phyloP scores from a whole-genome alignment of 2,329 filamentous ascomycete genomes.

The Escovopsis sp. region DNA sequence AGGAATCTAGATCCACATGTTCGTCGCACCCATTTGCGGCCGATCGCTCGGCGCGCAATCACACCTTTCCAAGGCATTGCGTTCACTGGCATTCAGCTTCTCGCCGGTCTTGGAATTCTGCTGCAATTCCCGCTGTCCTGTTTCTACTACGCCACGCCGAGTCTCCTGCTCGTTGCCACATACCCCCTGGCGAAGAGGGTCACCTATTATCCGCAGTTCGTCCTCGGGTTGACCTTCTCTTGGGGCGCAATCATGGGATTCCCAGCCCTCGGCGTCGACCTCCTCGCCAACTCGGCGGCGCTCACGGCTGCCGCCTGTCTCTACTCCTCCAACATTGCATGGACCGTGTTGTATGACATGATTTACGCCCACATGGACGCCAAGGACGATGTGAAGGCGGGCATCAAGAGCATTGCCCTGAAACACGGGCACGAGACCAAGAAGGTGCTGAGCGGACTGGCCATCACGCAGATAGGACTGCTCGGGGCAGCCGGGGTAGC shows the following conservation, averaged over 20 bases:
- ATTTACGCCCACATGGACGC: conserved; percentile 91
- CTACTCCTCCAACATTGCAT: conserved; percentile 67
- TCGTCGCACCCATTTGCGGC: conserved; percentile 58
- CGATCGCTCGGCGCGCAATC: conserved; percentile 67
- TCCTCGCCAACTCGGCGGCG: conserved; percentile 49
- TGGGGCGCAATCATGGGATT: conserved; percentile 86
- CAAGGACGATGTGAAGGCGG: conserved; percentile 69
- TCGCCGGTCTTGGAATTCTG: conserved; percentile 58
- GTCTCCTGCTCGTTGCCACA: conserved; percentile 53
- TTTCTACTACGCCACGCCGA: conserved; percentile 65
- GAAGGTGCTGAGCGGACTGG: conserved; percentile 55
- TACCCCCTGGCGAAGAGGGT: conserved; percentile 79
- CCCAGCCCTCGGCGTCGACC: conserved; percentile 63
- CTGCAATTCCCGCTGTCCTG: conserved; percentile 62
- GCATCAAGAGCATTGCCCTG: conserved; percentile 78
- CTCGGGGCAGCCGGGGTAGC: conserved; percentile 55
- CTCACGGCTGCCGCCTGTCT: conserved; percentile 52
- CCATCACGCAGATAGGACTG: conserved; percentile 52
- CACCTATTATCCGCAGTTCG: conserved; percentile 75
- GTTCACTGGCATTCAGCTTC: conserved; percentile 61
- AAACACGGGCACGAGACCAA: conserved; percentile 69
- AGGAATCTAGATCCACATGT: conserved; percentile 75
- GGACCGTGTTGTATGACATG: conserved; percentile 85
- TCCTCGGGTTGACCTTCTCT: conserved; percentile 73
- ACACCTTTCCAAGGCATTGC: conserved; percentile 55